Evolutionary conservation across 371 early-diverging fungal species (phyloP), one percentile per base, ranked within the genome.

Genomic region (Smittium culicis): DNA sequence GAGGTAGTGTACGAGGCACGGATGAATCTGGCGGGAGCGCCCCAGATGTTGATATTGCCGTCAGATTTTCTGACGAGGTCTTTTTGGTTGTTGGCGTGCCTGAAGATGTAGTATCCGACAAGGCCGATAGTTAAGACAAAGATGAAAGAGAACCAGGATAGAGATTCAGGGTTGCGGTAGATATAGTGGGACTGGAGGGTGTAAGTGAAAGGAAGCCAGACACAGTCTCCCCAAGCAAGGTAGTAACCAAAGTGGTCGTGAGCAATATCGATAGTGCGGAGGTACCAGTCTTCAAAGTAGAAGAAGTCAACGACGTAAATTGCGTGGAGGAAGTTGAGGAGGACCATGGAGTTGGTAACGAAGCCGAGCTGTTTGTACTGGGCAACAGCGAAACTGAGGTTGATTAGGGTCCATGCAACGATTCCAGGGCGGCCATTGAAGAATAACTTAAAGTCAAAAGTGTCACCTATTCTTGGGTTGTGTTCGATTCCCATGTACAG

Each of bases 191-290:
- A 92, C 82, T 1, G 94, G 85, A 78, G 93, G 90, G 27, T 92
- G 77, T 90, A 96, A 67, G 87, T 85, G 79, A 94, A 92, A 8
- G 94, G 94, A 31, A 95, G 85, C 89, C 92, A 93, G 34, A 85
- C 86, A 34, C 90, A 70, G 73, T 92, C 84, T 54, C 93, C 92
- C 75, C 87, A 91, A 20, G 83, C 80, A 34, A 93, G 81, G 89
- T 93, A 90, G 74, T 82, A 91, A 34, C 97, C 95, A 79, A 95
- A 94, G 0, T 94, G 93, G 73, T 95, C 97, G 61, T 79, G 70
- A 67, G 72, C 71, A 68, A 69, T 74, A 72, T 87, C 87, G 84
- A 86, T 87, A 34, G 88, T 83, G 2, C 87, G 85, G 65, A 85
- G 82, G 55, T 87, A 85, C 73, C 87, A 87, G 71, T 87, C 87